Conservation (phyloP, 2,329 filamentous ascomycete genomes). For the Bipolaris cookei region DNA sequence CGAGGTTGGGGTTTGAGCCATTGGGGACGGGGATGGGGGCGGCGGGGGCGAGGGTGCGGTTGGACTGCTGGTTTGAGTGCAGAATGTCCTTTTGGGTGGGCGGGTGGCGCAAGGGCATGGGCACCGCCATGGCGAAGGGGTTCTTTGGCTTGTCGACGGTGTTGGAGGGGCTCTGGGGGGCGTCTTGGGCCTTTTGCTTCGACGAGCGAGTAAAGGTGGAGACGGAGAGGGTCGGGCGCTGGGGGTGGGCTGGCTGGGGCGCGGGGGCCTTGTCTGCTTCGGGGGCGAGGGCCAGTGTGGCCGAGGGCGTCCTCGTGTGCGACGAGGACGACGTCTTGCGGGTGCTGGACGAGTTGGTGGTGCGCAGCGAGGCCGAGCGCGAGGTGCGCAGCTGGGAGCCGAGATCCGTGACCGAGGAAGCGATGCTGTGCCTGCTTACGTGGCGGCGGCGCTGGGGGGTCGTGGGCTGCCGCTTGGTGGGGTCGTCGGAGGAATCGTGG, state of each 20-base stretch:
- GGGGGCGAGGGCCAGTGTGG: constrained; percentile 45
- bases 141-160: constrained; percentile 46
- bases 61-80: constrained; percentile 28
- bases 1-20: constrained; percentile 58
- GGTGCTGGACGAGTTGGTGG: constrained; percentile 41
- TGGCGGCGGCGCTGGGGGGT: constrained; percentile 35
- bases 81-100: constrained; percentile 39
- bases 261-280: constrained; percentile 44
- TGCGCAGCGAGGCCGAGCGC: constrained; percentile 52
- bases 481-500: constrained; percentile 23
- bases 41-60: constrained; percentile 34
- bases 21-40: constrained; percentile 42
- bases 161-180: constrained; percentile 36
- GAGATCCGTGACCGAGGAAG: constrained; percentile 47
- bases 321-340: constrained; percentile 37
- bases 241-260: constrained; percentile 13
- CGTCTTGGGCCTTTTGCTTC: constrained; percentile 47
- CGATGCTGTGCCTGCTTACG: constrained; percentile 43
- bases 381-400: constrained; percentile 49
- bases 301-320: constrained; percentile 44
- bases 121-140: constrained; percentile 41
- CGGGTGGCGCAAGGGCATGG: constrained; percentile 34
- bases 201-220: constrained; percentile 43
- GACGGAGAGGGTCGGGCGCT: constrained; percentile 48
- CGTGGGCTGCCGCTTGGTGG: constrained; percentile 28